A percentile compares a stretch with the other conserved stretches of the same genome.
These are phyloP conservation scores for Cylindricascospora bacillispora DNA, from an alignment of 1,139 yeast genomes.

Conservation along the genomic window DNA sequence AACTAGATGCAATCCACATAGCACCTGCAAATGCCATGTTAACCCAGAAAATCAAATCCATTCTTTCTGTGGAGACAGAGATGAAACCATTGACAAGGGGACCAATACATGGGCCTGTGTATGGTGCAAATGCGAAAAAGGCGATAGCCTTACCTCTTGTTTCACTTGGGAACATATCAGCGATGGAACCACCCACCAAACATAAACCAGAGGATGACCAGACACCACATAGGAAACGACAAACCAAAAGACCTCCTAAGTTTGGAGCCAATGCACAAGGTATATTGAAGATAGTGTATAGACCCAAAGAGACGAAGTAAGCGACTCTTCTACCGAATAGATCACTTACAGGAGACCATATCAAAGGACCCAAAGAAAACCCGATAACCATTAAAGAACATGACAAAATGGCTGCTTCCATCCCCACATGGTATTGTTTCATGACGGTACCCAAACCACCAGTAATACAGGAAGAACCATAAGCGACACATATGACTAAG, in stretches of 20 bases:
- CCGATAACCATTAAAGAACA: slow-evolving; percentile 86
- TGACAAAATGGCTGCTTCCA: slow-evolving; percentile 66
- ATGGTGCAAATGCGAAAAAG: slow-evolving; percentile 82
- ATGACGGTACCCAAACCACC: slow-evolving; percentile 61
- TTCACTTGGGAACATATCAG: slow-evolving; percentile 69
- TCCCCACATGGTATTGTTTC: slow-evolving; percentile 52
- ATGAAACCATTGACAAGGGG: slow-evolving; percentile 86
- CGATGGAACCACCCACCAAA: slow-evolving; percentile 81
- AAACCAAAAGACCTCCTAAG: slow-evolving; percentile 65
- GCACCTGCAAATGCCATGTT: slow-evolving; percentile 86
- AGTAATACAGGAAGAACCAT: slow-evolving; percentile 82
- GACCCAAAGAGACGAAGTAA: slow-evolving; percentile 59
- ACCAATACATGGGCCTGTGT: slow-evolving; percentile 84
- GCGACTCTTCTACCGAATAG: slow-evolving; percentile 79
- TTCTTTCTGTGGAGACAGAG: slow-evolving; percentile 51
- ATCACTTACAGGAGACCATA: slow-evolving; percentile 88
- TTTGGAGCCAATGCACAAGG: slow-evolving; percentile 84
- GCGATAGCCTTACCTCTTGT: slow-evolving; percentile 86
- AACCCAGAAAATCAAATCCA: slow-evolving; percentile 73
- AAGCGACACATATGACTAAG: slow-evolving; percentile 75
- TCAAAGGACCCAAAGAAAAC: slow-evolving; percentile 72
- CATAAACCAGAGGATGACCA: slow-evolving; percentile 76
- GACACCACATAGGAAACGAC: slow-evolving; percentile 80
- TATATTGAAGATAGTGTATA: slow-evolving; percentile 68
- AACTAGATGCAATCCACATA: slow-evolving; percentile 51